Percentiles rank a stretch among this genome's conserved stretches.
Conservation (phyloP, 2,329 filamentous ascomycete genomes). For the Alternaria novae-zelandiae region DNA sequence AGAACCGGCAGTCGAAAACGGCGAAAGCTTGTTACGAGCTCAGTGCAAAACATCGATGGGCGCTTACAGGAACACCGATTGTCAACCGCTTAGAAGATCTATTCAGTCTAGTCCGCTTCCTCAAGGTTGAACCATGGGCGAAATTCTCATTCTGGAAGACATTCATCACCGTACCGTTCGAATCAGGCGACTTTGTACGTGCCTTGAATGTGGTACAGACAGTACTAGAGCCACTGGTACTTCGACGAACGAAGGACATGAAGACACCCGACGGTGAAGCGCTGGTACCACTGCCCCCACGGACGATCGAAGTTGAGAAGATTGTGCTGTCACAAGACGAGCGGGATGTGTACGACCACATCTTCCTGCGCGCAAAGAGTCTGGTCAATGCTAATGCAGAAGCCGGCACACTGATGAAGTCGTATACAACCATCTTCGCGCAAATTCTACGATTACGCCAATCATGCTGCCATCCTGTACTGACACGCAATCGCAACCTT, state of each 20-base stretch:
- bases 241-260: constrained; percentile 97
- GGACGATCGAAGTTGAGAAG: constrained; percentile 82
- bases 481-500: constrained; percentile 84
- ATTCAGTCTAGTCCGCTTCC: constrained; percentile 89
- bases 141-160: constrained; percentile 99
- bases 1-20: constrained; percentile 85
- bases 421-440: constrained; percentile 95
- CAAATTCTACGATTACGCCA: constrained; percentile 93
- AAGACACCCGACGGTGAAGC: constrained; percentile 86
- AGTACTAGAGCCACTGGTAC: constrained; percentile 91
- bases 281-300: constrained; percentile 81
- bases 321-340: constrained; percentile 86
- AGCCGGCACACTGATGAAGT: constrained; percentile 90
- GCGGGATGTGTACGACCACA: constrained; percentile 89
- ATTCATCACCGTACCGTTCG: constrained; percentile 96
- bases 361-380: constrained; percentile 80
- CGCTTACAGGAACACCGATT: constrained; percentile 91
- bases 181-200: constrained; percentile 91
- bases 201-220: constrained; percentile 97
- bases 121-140: constrained; percentile 95
- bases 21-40: constrained; percentile 94
- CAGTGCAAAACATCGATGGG: constrained; percentile 85
- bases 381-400: constrained; percentile 88
- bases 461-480: constrained; percentile 88
- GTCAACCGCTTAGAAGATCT: constrained; percentile 95